Evolutionary conservation across 225 moss, liverwort and hornwort genomes (phyloP), one percentile per base, ranked within the genome.

Genomic region (Antitrichia curtipendula): DNA sequence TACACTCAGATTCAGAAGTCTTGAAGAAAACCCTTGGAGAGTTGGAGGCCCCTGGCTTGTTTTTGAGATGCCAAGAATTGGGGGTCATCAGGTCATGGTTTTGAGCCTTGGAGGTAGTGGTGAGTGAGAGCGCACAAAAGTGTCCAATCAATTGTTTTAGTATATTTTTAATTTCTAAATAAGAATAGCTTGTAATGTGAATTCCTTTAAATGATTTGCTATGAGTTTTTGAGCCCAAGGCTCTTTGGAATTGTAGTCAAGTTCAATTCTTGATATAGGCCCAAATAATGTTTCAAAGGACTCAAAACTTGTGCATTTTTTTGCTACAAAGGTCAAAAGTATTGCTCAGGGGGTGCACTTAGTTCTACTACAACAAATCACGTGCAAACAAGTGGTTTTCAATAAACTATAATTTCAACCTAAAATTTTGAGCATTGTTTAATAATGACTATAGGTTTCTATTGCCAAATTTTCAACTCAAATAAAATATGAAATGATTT

Each of bases 11-110:
- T 15, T 36, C 3, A 54, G 6, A 53, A 34, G n/a, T 15, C 6
- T n/a, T 76, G 16, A n/a, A n/a, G n/a, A 14, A 36, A 21, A 22
- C 0, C 2, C 9, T 6, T 24, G 0, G n/a, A n/a, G n/a, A n/a
- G n/a, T n/a, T n/a, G n/a, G 2, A n/a, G 25, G 6, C 4, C 1
- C 23, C 6, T n/a, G n/a, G 9, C 15, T 22, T 23, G 14, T 14
- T 9, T 36, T 53, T 23, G 36, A 32, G 20, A 50, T 32, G 34
- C 34, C 7, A 75, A 20, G 49, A 32, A 75, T 11, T 29, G 29
- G 9, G 18, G 4, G n/a, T 47, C 7, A 49, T 7, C n/a, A n/a
- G n/a, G n/a, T n/a, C n/a, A n/a, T n/a, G n/a, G n/a, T n/a, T n/a
- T n/a, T n/a, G n/a, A n/a, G n/a, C n/a, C n/a, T n/a, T n/a, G 20